phyloP scores from a whole-genome alignment of 2,329 filamentous ascomycete species.

The Calonectria multiphialidica region DNA sequence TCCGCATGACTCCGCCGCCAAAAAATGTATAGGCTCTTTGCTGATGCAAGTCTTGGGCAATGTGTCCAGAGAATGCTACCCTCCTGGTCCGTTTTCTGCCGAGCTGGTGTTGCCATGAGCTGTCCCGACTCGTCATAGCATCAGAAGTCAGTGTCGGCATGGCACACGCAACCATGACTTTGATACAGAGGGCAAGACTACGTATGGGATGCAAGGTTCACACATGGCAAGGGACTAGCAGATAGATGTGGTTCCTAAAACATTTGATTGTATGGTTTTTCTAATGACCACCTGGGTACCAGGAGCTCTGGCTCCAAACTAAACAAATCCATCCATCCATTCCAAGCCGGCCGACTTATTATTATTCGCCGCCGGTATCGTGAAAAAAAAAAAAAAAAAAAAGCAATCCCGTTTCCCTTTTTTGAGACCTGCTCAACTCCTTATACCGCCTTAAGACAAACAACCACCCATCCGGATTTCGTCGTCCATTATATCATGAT shows the following conservation, averaged over 20 bases:
- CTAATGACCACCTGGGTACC: slow-evolving; percentile 14
- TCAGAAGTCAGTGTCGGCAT: not conserved
- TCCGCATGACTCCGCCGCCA: too few relatives aligned
- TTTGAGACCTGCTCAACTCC: slow-evolving; percentile 21
- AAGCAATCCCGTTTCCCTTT: slow-evolving; percentile 12
- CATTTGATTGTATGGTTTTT: slow-evolving; percentile 18
- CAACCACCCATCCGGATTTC: slow-evolving; percentile 10
- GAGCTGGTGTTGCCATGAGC: too few relatives aligned
- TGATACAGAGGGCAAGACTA: not conserved
- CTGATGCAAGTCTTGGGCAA: too few relatives aligned
- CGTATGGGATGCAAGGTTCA: not conserved
- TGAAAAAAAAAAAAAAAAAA: slow-evolving; percentile 17
- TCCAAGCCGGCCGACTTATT: slow-evolving; percentile 4
- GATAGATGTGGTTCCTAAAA: not conserved
- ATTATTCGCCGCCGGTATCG: not conserved
- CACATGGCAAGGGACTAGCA: not conserved
- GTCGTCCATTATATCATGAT: slow-evolving; percentile 24
- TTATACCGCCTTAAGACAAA: slow-evolving; percentile 12
- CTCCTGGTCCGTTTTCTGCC: too few relatives aligned
- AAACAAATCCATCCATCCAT: slow-evolving; percentile 12
- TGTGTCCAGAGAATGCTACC: too few relatives aligned
- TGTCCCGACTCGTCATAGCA: too few relatives aligned
- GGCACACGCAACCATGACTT: not conserved
- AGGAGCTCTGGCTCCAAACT: slow-evolving; percentile 15
- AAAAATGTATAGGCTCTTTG: too few relatives aligned